Evolutionary conservation across 495 filamentous ascomycete genomes (phyloP).

Genomic region (Aspergillus nanangensis): DNA sequence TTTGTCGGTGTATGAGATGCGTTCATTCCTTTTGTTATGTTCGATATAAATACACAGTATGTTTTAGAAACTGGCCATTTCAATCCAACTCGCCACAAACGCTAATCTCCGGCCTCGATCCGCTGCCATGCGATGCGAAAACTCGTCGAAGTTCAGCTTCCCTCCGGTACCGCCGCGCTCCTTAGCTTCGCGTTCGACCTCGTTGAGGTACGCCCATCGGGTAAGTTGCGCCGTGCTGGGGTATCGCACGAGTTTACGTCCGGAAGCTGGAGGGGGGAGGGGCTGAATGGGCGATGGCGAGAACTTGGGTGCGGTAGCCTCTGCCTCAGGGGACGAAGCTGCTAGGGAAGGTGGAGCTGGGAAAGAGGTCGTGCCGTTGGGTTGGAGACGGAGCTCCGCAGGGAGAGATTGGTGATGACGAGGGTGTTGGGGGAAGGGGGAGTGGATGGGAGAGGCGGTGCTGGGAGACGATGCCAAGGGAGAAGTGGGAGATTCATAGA

Average conservation of each 20-base stretch:
- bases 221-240: conserved; percentile 42
- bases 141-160: conserved; percentile 66
- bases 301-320: conserved; percentile 34
- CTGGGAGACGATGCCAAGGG: too few relatives aligned
- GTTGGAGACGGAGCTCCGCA: conserved; percentile 27
- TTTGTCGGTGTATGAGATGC: too few relatives aligned
- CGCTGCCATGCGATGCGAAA: conserved; percentile 63
- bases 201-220: conserved; percentile 48
- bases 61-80: conserved; percentile 62
- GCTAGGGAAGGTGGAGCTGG: conserved; percentile 31
- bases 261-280: conserved; percentile 19
- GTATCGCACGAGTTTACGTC: conserved; percentile 9
- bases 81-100: conserved; percentile 82
- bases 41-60: too few relatives aligned
- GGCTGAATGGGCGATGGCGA: conserved; percentile 34
- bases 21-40: too few relatives aligned
- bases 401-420: conserved; percentile 17
- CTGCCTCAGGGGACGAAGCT: conserved; percentile 31
- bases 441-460: conserved; percentile 7
- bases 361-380: conserved; percentile 29
- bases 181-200: conserved; percentile 59
- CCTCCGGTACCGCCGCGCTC: conserved; percentile 72
- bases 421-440: conserved; percentile 2
- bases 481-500: neutral
- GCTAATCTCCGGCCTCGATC: conserved; percentile 60